phyloP scores from a whole-genome alignment of 2,329 filamentous ascomycete species.

The Lecanicillium sp. region DNA sequence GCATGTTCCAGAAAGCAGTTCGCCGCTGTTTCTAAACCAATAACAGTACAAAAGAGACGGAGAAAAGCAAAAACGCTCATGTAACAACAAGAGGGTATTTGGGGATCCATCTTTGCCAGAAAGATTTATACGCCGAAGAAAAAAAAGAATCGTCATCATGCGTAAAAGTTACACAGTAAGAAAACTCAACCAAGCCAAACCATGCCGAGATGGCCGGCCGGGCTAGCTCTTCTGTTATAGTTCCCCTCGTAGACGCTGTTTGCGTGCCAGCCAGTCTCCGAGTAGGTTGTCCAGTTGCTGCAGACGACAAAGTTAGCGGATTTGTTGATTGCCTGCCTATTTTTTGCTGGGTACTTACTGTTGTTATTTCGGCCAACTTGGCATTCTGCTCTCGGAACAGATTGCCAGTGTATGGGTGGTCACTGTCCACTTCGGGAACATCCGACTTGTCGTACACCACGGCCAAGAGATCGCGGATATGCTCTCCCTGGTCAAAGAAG shows the following conservation, averaged over 20 bases:
- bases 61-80: too few relatives aligned
- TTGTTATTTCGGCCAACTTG: slow-evolving; percentile 78
- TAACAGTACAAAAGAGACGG: too few relatives aligned
- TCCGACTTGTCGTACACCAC: slow-evolving; percentile 91
- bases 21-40: too few relatives aligned
- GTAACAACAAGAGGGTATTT: not conserved
- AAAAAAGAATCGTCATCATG: too few relatives aligned
- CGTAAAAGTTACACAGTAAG: too few relatives aligned
- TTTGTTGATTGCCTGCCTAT: not conserved
- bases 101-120: not conserved
- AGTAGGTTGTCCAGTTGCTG: slow-evolving; percentile 81
- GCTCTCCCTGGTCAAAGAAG: slow-evolving; percentile 83
- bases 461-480: slow-evolving; percentile 81
- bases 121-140: not conserved
- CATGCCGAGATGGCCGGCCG: too few relatives aligned
- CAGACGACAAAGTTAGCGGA: not conserved
- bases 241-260: slow-evolving; percentile 52
- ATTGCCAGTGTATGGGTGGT: slow-evolving; percentile 74
- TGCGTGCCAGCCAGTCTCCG: slow-evolving; percentile 68
- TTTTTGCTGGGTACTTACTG: slow-evolving; percentile 37
- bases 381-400: slow-evolving; percentile 84
- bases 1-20: too few relatives aligned
- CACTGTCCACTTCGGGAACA: slow-evolving; percentile 66
- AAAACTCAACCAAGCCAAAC: too few relatives aligned
- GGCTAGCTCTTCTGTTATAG: slow-evolving; percentile 1